Evolutionary conservation across 1,284 basidiomycete species (phyloP).

Genomic region (Pterulicium gracile): DNA sequence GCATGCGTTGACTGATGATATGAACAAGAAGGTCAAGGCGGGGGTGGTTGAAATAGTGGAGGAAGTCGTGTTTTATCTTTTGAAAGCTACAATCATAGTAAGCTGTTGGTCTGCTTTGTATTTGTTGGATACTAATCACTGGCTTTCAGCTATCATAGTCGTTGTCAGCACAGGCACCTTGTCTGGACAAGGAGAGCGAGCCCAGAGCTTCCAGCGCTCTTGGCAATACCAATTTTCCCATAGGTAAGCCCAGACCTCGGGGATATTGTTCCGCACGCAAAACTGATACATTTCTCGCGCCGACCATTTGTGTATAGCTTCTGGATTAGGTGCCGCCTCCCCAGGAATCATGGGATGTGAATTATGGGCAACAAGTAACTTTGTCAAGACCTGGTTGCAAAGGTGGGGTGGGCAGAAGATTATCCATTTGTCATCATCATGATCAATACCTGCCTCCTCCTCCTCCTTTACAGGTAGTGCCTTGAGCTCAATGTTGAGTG

Average conservation of each 20-base stretch:
- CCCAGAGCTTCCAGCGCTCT: slow-evolving; percentile 20
- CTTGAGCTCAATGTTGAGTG: too few species aligned
- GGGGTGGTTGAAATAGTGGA: slow-evolving; percentile 21
- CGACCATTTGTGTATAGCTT: slow-evolving; percentile 11
- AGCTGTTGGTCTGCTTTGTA: slow-evolving; percentile 6
- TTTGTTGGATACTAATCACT: slow-evolving; percentile 9
- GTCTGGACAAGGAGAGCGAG: slow-evolving; percentile 8
- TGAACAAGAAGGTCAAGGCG: slow-evolving; percentile 20
- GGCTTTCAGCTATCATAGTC: slow-evolving; percentile 13
- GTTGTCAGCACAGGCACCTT: neutral
- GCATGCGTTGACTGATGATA: slow-evolving; percentile 20
- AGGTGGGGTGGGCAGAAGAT: too few species aligned
- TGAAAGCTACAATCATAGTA: slow-evolving; percentile 16
- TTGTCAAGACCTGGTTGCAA: too few species aligned
- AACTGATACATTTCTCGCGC: slow-evolving; percentile 14
- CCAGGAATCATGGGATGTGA: slow-evolving; percentile 7
- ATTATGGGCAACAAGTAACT: too few species aligned
- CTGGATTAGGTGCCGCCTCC: slow-evolving; percentile 3
- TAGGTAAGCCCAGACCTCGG: slow-evolving; percentile 19
- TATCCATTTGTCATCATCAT: too few species aligned
- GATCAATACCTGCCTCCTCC: too few species aligned
- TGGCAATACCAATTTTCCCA: slow-evolving; percentile 22
- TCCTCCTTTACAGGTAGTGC: too few species aligned
- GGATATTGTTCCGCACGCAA: slow-evolving; percentile 17
- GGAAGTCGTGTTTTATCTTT: slow-evolving; percentile 21